These are phyloP conservation scores for Eutrema yunnanense DNA, from an alignment of 345 rosid genomes.

Conservation along the genomic window DNA sequence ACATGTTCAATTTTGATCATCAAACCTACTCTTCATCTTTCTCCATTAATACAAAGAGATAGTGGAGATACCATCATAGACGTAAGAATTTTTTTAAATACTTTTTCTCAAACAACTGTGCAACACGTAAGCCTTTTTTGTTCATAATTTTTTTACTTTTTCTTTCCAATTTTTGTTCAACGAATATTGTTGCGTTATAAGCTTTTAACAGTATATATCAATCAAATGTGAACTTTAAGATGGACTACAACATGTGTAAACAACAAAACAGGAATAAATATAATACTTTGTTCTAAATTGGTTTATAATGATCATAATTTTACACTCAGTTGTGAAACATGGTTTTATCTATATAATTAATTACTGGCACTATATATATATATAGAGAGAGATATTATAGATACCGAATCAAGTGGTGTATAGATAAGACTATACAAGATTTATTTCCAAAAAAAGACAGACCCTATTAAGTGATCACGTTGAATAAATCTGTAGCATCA, in stretches of 20 bases:
- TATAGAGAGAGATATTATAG: neutral
- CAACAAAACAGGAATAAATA: neutral
- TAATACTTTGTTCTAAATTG: neutral
- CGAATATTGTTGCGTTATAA: neutral
- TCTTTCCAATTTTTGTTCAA: neutral
- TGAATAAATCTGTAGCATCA: constrained; percentile 7
- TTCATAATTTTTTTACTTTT: neutral
- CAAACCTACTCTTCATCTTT: neutral
- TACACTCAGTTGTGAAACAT: neutral
- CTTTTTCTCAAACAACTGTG: neutral
- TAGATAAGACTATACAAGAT: constrained; percentile 3
- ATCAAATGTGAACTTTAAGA: neutral
- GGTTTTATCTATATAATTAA: neutral
- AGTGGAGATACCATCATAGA: neutral
- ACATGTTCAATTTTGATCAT: neutral
- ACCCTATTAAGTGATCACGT: constrained; percentile 4
- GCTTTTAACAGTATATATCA: neutral
- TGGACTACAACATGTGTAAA: neutral
- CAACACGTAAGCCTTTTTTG: neutral
- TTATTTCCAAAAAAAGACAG: neutral
- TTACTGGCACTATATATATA: neutral
- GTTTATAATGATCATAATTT: neutral
- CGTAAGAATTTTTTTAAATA: too few species aligned
- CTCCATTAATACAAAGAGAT: neutral
- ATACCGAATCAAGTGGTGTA: constrained; percentile 13